Conservation (phyloP, 495 filamentous ascomycete species). For the Opeltia flavorubescens region DNA sequence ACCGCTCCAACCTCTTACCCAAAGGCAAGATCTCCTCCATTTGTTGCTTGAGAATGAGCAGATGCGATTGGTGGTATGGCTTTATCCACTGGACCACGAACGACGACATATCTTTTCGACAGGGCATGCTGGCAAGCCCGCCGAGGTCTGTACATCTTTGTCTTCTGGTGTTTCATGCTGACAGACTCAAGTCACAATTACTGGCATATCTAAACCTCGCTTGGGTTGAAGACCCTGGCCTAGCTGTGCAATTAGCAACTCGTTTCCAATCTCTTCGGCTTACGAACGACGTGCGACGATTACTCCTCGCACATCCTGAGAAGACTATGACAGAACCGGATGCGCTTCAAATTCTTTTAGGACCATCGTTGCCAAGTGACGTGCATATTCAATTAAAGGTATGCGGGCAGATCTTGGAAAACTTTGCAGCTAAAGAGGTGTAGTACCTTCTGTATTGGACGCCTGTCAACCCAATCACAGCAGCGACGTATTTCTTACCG, state of each 20-base stretch:
- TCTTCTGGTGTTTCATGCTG: slow-evolving; percentile 2
- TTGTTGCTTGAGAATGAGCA: slow-evolving; percentile 75
- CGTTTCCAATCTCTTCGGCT: slow-evolving; percentile 67
- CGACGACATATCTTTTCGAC: slow-evolving; percentile 39
- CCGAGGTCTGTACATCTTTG: slow-evolving; percentile 31
- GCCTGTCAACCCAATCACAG: slow-evolving; percentile 81
- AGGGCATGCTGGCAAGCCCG: slow-evolving; percentile 23
- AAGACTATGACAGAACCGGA: slow-evolving; percentile 66
- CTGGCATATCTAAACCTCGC: slow-evolving; percentile 57
- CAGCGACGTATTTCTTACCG: slow-evolving; percentile 84
- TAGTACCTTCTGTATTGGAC: slow-evolving; percentile 92
- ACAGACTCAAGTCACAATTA: slow-evolving; percentile 31
- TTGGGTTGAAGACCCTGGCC: slow-evolving; percentile 66
- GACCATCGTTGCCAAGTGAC: slow-evolving; percentile 57
- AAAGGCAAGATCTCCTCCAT: slow-evolving; percentile 67
- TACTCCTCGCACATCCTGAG: slow-evolving; percentile 69
- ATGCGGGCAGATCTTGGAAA: slow-evolving; percentile 6
- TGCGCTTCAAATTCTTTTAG: slow-evolving; percentile 69
- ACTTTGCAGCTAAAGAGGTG: slow-evolving; percentile 14
- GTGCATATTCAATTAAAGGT: slow-evolving; percentile 77
- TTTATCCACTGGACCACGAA: slow-evolving; percentile 65
- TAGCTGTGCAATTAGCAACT: slow-evolving; percentile 68
- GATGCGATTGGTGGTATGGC: slow-evolving; percentile 73
- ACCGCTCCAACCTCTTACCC: slow-evolving; percentile 48
- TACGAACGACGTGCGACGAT: slow-evolving; percentile 56